Evolutionary conservation across 768 basidiomycete species (phyloP).

Genomic region (Macrolepiota albuminosa): DNA sequence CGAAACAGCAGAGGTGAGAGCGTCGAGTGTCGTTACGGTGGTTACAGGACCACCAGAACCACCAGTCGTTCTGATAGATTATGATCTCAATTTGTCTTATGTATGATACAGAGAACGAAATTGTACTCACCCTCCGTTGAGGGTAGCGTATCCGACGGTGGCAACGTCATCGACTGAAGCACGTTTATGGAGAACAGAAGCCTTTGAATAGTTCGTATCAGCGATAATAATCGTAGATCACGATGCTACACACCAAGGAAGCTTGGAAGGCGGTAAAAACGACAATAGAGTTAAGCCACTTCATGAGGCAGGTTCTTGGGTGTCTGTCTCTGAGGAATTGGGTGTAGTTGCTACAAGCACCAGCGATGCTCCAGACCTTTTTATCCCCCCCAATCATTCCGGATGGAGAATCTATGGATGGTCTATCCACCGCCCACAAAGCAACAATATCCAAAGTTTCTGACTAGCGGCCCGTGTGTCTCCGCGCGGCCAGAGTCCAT

Average conservation of each 20-base stretch:
- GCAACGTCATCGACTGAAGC: slow-evolving; percentile 33
- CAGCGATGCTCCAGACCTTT: neutral
- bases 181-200: slow-evolving; percentile 26
- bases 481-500: slow-evolving; percentile 1
- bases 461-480: slow-evolving; percentile 9
- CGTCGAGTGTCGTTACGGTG: slow-evolving; percentile 37
- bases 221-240: neutral
- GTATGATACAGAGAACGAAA: neutral
- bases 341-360: neutral
- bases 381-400: neutral
- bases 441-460: neutral
- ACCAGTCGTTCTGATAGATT: slow-evolving; percentile 31
- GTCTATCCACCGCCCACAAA: neutral
- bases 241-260: slow-evolving; percentile 9
- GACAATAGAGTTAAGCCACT: slow-evolving; percentile 20
- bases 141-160: slow-evolving; percentile 33
- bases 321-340: neutral
- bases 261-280: slow-evolving; percentile 15
- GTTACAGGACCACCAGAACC: slow-evolving; percentile 39
- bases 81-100: neutral
- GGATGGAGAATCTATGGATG: slow-evolving; percentile 1
- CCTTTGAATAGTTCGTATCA: neutral
- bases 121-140: slow-evolving; percentile 29
- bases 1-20: slow-evolving; percentile 35
- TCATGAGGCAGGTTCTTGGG: slow-evolving; percentile 9